Evolutionary conservation across 2,329 filamentous ascomycete species (phyloP), one percentile per base, ranked within the genome.

Genomic region (Rutstroemia sp.): DNA sequence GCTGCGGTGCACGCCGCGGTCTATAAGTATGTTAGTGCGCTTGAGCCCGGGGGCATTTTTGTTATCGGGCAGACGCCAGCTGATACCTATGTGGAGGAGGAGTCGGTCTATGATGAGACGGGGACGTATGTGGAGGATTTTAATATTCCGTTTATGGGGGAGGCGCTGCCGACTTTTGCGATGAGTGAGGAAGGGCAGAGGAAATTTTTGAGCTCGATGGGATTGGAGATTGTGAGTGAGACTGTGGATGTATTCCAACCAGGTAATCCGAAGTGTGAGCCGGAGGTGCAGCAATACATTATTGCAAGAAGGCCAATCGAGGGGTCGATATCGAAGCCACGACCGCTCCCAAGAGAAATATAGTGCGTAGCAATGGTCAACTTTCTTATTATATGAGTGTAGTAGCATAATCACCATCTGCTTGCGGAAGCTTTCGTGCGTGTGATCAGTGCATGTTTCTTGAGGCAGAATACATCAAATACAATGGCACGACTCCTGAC

Each of bases 31-130:
- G 67, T 61, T 5, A 41, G 57, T 21, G 59, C 62, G 7, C 54
- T 70, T 9, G 9, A 63, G 21, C 62, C 65, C 5, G 61, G 62
- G 16, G 66, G 67, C 0, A 50, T 69, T 14, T 49, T 70, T 19
- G 62, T 57, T 19, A 52, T 70, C 9, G 67, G 67, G 16, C 66
- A 69, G 47, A 62, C 61, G 55, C 65, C 65, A 8, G 58, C 58
- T 12, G 67, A 69, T 54, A 54, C 53, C 9, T 62, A 66, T 16
- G 59, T 60, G 77, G 52, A 55, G 16, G 58, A 59, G 5, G 46
- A 62, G 12, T 27, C 46, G 14, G n/a, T 25, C 2, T 62, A 69
- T 65, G 69, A 63, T 45, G 62, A 79, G 25, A 57, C 53, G 8
- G 50, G 27, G 39, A 62, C 58, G 12, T 66, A 64, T 54, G 62